Base-by-base conservation (phyloP, 2,329 filamentous ascomycete species). In the Ampelomyces quisqualis region DNA sequence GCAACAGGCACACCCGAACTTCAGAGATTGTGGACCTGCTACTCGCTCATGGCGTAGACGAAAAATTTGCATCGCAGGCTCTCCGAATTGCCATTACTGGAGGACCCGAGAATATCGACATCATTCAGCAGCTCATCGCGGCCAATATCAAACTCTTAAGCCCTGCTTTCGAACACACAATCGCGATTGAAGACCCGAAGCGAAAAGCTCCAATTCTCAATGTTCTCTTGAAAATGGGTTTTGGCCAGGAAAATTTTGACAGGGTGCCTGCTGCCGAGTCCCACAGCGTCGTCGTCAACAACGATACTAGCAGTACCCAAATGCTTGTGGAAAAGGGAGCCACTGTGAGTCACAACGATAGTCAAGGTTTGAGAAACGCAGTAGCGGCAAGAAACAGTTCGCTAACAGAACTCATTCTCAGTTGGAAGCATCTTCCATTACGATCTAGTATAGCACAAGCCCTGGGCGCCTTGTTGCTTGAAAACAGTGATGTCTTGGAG, bases 341-440 rank as follows among this genome's bases (percentile, higher is more conserved):
- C 43, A 60, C 60, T 48, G 70, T 78, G 42, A 75, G 81, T 49
- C 71, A 74, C 52, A 72, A 77, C 24, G 61, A 74, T 34, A 81
- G 81, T 5, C 69, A 79, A 53, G 74, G 77, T 2, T 60, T 85
- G 5, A 73, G 75, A 38, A 66, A 74, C 34, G 79, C 80, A 2
- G 77, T 80, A 1, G 73, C 73, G 1, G 73, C 71, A 29, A 78
- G 74, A 5, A 73, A 80, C 34, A 58, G 70, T 4, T 66, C 70
- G 9, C 72, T 83, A 48, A 74, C 80, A 2, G 66, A 63, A 33
- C 67, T 72, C 32, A 68, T 85, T 15, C 67, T 84, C 5, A 62
- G 69, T 52, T 58, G 60, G 44, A 64, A 51, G 32, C 52, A 58
- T 31, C 51, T 21, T 33, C 57, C 60, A 32, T 60, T 55, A 34